Base-by-base conservation (phyloP, 106 monocot species). In the Platanthera zijinensis region DNA sequence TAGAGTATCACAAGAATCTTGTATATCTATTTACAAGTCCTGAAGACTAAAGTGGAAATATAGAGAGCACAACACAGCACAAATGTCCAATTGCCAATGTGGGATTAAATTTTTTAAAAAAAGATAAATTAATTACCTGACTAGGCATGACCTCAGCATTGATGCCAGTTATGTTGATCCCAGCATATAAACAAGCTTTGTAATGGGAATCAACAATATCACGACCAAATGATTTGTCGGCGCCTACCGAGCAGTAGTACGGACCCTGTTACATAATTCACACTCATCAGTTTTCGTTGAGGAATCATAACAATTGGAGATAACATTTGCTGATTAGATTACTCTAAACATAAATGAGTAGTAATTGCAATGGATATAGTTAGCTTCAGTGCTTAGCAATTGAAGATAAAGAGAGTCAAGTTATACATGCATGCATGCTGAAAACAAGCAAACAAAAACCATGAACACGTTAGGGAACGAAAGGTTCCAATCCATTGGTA, bases 81-180 rank as follows among this genome's bases (percentile, higher is more conserved):
- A 32, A 32, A 32, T 32, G 32, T 32, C 2, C 32, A 32, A 32
- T 32, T 32, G 32, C 32, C 32, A 32, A 32, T 32, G 32, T 32
- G 32, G 32, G 32, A 32, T 2, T 32, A 32, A 32, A 32, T 32
- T 32, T 32, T 32, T 32, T 32, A 2, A 32, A 51, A 71, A 32
- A 15, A 17, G 9, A 71, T 7, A 51, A 50, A n/a, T 21, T 72
- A 12, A 72, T 72, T 80, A 90, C 93, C 88, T 94, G 93, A 7
- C 93, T 90, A 19, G 93, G 93, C 93, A 94, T 94, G 78, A 91
- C 91, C 57, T 88, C 91, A 17, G 88, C 91, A 71, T 91, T 91
- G 72, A 91, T 86, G 17, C 91, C 91, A 47, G 88, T 91, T 57
- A 91, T 86, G 75, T 88, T 88, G 51, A 91, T 84, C 2, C 91